Evolutionary conservation across 176 grass and related monocot species (phyloP), one percentile per base, ranked within the genome.

Genomic region (Musa itinerans): DNA sequence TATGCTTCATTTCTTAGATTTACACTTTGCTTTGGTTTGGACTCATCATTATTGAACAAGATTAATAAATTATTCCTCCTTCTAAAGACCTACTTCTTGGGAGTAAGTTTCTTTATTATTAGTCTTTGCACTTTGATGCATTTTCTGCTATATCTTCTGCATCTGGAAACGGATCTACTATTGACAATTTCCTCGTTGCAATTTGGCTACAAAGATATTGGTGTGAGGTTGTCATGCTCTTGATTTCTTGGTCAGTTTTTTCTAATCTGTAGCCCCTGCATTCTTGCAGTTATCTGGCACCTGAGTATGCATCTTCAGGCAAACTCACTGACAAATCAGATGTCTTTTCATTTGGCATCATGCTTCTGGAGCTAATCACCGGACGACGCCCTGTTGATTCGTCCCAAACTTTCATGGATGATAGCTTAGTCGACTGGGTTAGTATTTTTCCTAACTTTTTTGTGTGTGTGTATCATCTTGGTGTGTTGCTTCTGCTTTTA

Each of bases 291-390:
- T 99, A 94, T 63, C 85, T 99, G 80, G 90, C 95, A 67, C 95
- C 95, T 55, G 95, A 99, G 70, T 99, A 99, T 84, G 95, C 95
- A 50, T 87, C 95, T 77, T 99, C 95, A 26, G 90, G 95, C 55
- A 91, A 99, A 88, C 88, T 99, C 13, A 92, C 90, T 10, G 95
- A 99, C 13, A 94, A 87, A 84, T 99, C 95, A 22, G 95, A 99
- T 84, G 91, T 99, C 1, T 99, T 99, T 62, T 99, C 95, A 64
- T 99, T 85, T 20, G 95, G 95, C 65, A 84, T 94, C 74, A 92
- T 94, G 95, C 86, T 99, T 89, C 86, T 99, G 62, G 95, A 94
- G 84, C 78, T 99, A 77, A 99, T 99, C 83, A 99, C 88, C 23
- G 95, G 95, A 9, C 82, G 88, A 9, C 90, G 88, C 10, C 95